Evolutionary conservation across 352 stramenopile genomes (phyloP), one percentile per base, ranked within the genome.

Genomic region (Phytophthora nicotianae): DNA sequence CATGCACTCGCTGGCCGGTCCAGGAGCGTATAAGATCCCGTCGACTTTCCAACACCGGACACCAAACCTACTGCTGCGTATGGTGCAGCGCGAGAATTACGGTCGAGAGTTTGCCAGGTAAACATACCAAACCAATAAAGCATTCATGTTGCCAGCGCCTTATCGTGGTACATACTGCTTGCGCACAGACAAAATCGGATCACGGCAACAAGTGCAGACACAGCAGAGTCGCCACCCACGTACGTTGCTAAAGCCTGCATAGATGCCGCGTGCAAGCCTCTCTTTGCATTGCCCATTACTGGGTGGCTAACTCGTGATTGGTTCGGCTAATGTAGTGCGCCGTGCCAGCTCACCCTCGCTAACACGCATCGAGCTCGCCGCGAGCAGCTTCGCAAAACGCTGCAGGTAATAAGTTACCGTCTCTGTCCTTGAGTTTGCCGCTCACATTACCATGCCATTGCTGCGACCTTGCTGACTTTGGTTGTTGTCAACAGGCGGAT

Each of bases 21-120:
- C 81, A 2, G 79, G 81, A 11, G 70, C 77, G 23, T 89, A 90
- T 50, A 65, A 50, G 32, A 88, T 90, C 45, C 79, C 79, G 13
- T 90, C 81, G 19, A 78, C 68, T 13, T 90, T 90, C 59, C 53
- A 62, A 23, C 62, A 53, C 11, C 43, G 41, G 13, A 11, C 49
- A 23, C 57, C 67, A 10, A 88, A 88, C 33, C 50, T 74, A 26
- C 50, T 76, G 16, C 47, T 85, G 26, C 76, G 69, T 23, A 64
- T 70, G 9, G 69, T 88, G 41, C 81, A 88, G 29, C 77, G 70
- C 26, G 56, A 80, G 24, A 70, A 65, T 13, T 90, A 81, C 33
- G 81, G 81, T 29, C 70, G 81, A 21, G 76, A 90, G 20, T 90
- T 88, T 56, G 70, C 78, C 13, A 76, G 76, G 79, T 88, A 45